phyloP scores from a whole-genome alignment of 352 stramenopile species.

The Peronospora belbahrii region DNA sequence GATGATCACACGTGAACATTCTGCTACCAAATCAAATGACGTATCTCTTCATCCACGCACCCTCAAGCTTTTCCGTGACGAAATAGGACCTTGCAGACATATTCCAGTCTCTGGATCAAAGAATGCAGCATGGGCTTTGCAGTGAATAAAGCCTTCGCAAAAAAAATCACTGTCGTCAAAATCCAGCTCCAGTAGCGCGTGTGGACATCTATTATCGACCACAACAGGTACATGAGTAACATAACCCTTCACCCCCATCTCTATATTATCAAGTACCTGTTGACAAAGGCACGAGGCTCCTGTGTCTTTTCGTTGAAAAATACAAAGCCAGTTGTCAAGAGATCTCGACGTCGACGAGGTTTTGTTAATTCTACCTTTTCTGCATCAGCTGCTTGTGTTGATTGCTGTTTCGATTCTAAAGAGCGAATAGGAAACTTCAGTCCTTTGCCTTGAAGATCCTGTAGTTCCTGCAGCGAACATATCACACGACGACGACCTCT shows the following conservation, averaged over 20 bases:
- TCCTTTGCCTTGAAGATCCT: slow-evolving; percentile 27
- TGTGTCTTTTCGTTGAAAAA: slow-evolving; percentile 43
- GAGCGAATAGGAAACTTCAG: slow-evolving; percentile 53
- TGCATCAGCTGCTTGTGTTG: neutral
- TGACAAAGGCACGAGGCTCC: slow-evolving; percentile 48
- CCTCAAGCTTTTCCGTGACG: slow-evolving; percentile 27
- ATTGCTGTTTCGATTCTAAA: slow-evolving; percentile 5
- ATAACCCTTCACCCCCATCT: too few species aligned
- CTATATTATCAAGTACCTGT: slow-evolving; percentile 22
- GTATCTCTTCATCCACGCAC: slow-evolving; percentile 15
- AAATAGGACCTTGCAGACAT: slow-evolving; percentile 49
- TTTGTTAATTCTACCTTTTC: slow-evolving; percentile 1
- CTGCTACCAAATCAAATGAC: neutral
- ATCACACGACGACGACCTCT: slow-evolving; percentile 31
- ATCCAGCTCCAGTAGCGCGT: slow-evolving; percentile 68
- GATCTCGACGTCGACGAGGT: slow-evolving; percentile 17
- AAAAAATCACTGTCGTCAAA: slow-evolving; percentile 80
- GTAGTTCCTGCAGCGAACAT: slow-evolving; percentile 49
- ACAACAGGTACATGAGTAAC: too few species aligned
- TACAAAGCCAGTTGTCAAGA: slow-evolving; percentile 49
- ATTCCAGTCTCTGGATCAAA: slow-evolving; percentile 74
- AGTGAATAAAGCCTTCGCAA: slow-evolving; percentile 68
- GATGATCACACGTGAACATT: too few species aligned
- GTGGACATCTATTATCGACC: slow-evolving; percentile 54
- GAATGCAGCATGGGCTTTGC: slow-evolving; percentile 73